Evolutionary conservation across 192 early-diverging fungal genomes (phyloP).

Genomic region (Geosiphon pyriformis): DNA sequence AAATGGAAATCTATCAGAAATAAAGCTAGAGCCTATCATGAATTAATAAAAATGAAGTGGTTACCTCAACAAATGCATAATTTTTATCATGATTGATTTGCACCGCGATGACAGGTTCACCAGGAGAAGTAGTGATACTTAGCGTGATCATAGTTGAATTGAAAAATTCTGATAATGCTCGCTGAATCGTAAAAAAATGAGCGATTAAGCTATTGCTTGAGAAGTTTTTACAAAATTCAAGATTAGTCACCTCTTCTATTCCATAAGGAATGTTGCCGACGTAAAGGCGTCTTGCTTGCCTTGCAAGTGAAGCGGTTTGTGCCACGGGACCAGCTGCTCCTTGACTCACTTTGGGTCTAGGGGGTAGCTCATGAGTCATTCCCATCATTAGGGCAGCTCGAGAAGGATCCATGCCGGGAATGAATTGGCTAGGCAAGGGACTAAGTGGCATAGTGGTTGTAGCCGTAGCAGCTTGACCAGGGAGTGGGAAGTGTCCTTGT

Average conservation of each 20-base stretch:
- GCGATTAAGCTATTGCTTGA: too few species aligned
- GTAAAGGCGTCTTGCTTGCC: conserved; percentile 85
- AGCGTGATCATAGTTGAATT: conserved; percentile 78
- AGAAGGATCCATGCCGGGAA: conserved; percentile 48
- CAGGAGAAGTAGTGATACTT: conserved; percentile 63
- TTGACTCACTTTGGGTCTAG: conserved; percentile 41
- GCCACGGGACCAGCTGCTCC: conserved; percentile 45
- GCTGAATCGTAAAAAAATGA: conserved; percentile 31
- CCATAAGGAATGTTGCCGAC: conserved; percentile 85
- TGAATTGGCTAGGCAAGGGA: conserved; percentile 7
- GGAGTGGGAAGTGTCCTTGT: conserved; percentile 71
- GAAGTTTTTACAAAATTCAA: too few species aligned
- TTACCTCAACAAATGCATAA: conserved; percentile 93
- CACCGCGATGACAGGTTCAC: conserved; percentile 66
- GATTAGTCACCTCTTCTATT: conserved; percentile 67
- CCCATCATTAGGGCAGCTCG: conserved; percentile 48
- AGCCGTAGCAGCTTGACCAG: conserved; percentile 53
- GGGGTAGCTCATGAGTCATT: conserved; percentile 39
- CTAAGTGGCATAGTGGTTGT: conserved; percentile 22
- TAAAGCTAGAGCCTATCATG: background rate
- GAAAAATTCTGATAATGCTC: conserved; percentile 75
- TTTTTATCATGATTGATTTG: conserved; percentile 93
- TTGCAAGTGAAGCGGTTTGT: conserved; percentile 48
- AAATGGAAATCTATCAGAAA: background rate
- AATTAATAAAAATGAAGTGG: conserved; percentile 3